Conservation (phyloP, 306 rosid genomes). For the Fragaria ananassa region DNA sequence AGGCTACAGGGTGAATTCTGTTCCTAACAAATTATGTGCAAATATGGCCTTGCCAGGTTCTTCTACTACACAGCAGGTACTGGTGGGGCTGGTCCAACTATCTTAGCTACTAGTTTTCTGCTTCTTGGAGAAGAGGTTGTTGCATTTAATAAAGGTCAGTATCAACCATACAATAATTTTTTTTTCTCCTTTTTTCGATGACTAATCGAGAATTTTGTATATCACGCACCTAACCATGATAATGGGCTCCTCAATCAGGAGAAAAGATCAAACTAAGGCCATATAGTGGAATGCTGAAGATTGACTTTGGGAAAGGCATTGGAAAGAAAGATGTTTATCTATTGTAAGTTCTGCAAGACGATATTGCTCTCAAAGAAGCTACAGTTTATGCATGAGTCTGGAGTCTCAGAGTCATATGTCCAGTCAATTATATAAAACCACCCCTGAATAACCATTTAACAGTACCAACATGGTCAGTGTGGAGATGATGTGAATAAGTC, state of each 20-base stretch:
- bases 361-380: constrained; percentile 14
- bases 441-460: neutral
- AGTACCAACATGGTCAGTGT: neutral
- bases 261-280: constrained; percentile 82
- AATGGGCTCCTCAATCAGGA: constrained; percentile 60
- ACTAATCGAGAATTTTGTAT: constrained; percentile 26
- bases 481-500: neutral
- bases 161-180: constrained; percentile 11
- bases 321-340: constrained; percentile 91
- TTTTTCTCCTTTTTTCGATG: constrained; percentile 24
- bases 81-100: constrained; percentile 97
- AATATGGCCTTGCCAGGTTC: constrained; percentile 54
- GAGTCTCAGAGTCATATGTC: constrained; percentile 8
- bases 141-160: constrained; percentile 79
- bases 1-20: constrained; percentile 8
- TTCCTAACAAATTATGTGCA: constrained; percentile 18
- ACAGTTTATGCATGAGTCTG: constrained; percentile 1
- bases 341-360: constrained; percentile 56
- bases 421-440: neutral
- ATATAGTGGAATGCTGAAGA: constrained; percentile 88
- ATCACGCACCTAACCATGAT: constrained; percentile 41
- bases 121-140: constrained; percentile 92
- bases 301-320: constrained; percentile 93
- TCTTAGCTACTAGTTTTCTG: constrained; percentile 86
- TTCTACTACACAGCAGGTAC: constrained; percentile 91